phyloP scores from a whole-genome alignment of 2,329 filamentous ascomycete genomes.

The Tolypocladium sp. region DNA sequence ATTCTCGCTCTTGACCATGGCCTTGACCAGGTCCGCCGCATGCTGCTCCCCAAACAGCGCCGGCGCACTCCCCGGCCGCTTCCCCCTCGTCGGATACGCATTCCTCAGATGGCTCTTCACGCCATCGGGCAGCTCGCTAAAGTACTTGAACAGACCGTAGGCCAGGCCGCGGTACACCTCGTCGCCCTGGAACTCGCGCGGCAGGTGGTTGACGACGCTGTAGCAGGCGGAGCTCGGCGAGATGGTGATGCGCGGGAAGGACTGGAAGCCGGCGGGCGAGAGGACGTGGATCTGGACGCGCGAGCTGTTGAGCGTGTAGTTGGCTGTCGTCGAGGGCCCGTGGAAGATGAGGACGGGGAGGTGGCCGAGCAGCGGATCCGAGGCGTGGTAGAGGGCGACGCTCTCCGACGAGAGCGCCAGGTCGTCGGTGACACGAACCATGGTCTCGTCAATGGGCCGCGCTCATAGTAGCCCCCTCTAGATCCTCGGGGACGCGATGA shows the following conservation, averaged over 20 bases:
- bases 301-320: conserved; percentile 79
- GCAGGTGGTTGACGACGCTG: conserved; percentile 78
- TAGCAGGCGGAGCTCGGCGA: conserved; percentile 91
- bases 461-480: conserved; percentile 8
- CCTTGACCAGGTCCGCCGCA: conserved; percentile 79
- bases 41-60: conserved; percentile 83
- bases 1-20: conserved; percentile 76
- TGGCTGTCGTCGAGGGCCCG: conserved; percentile 80
- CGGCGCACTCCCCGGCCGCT: conserved; percentile 54
- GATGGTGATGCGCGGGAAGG: conserved; percentile 83
- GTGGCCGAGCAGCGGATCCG: conserved; percentile 74
- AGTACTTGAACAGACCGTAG: conserved; percentile 91
- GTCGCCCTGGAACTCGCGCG: conserved; percentile 90
- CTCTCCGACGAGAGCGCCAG: conserved; percentile 72
- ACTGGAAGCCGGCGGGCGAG: conserved; percentile 79
- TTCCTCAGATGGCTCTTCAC: conserved; percentile 64
- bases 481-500: not conserved
- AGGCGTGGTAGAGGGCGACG: conserved; percentile 80
- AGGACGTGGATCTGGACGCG: conserved; percentile 93
- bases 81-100: conserved; percentile 43
- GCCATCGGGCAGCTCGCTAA: conserved; percentile 69
- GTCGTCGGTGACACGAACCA: conserved; percentile 76
- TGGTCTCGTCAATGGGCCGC: conserved; percentile 36
- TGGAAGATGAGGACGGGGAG: conserved; percentile 85
- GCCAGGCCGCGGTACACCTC: conserved; percentile 86